Evolutionary conservation across 2,329 filamentous ascomycete genomes (phyloP).

Genomic region (Madurella fahalii): DNA sequence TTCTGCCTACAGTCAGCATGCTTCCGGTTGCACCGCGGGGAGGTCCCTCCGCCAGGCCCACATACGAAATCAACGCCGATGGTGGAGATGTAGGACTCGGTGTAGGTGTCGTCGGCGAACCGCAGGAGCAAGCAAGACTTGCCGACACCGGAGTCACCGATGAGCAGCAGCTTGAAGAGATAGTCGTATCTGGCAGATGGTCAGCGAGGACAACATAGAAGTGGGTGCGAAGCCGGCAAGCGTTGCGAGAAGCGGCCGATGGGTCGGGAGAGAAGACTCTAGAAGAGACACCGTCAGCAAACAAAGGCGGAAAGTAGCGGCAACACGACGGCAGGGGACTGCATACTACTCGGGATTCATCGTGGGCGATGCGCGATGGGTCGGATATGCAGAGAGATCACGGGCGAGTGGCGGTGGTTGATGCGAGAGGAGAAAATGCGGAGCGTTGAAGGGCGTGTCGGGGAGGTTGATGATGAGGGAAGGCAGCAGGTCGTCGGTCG

Average conservation of each 20-base stretch:
- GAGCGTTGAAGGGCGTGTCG: constrained; percentile 9
- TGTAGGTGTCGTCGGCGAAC: constrained; percentile 99
- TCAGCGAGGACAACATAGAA: constrained; percentile 23
- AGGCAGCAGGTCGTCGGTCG: constrained; percentile 22
- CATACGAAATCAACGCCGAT: constrained; percentile 98
- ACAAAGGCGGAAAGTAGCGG: constrained; percentile 13
- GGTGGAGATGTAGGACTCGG: constrained; percentile 98
- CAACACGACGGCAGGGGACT: background rate
- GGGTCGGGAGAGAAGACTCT: constrained; percentile 1
- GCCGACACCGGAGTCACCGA: constrained; percentile 99
- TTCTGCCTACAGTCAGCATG: constrained; percentile 56
- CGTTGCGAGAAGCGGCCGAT: background rate
- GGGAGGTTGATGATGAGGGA: constrained; percentile 24
- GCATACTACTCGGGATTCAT: constrained; percentile 93
- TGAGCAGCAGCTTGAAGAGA: constrained; percentile 99
- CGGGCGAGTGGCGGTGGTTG: constrained; percentile 9
- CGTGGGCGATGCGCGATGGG: constrained; percentile 38
- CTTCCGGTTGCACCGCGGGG: background rate
- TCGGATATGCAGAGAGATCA: constrained; percentile 8
- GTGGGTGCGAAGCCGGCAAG: constrained; percentile 9
- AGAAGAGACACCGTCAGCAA: constrained; percentile 14
- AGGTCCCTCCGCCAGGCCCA: constrained; percentile 25
- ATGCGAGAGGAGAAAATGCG: constrained; percentile 11
- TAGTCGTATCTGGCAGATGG: constrained; percentile 84
- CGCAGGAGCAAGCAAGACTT: constrained; percentile 98